A percentile compares a stretch with the other conserved stretches of the same genome.
Conservation (phyloP, 2,329 filamentous ascomycete species). For the Aspergillus transmontanensis region DNA sequence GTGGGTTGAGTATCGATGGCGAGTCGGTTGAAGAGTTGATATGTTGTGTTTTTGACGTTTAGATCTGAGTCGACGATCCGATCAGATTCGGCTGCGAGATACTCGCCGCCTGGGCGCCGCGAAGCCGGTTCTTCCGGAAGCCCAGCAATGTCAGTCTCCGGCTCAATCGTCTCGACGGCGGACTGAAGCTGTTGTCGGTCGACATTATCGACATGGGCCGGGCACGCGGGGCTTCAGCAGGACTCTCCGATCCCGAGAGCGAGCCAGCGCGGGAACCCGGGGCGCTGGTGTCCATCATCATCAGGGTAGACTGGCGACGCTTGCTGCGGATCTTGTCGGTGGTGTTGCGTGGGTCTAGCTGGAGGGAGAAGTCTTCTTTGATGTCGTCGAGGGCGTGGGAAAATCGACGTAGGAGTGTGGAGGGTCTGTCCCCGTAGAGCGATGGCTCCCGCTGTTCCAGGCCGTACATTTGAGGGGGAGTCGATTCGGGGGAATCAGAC, state of each 20-base stretch:
- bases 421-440: constrained; percentile 26
- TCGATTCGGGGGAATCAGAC: constrained; percentile 30
- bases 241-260: constrained; percentile 8
- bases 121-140: constrained; percentile 23
- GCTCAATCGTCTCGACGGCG: constrained; percentile 26
- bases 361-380: constrained; percentile 34
- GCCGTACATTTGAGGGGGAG: constrained; percentile 36
- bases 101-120: constrained; percentile 20
- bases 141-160: constrained; percentile 30
- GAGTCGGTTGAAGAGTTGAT: neutral
- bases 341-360: constrained; percentile 24
- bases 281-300: constrained; percentile 18
- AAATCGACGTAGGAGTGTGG: constrained; percentile 32
- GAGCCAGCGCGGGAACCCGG: constrained; percentile 10
- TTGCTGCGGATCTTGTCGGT: constrained; percentile 28
- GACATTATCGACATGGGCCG: constrained; percentile 32
- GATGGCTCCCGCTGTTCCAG: constrained; percentile 38
- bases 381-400: constrained; percentile 41
- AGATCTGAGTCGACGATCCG: constrained; percentile 33
- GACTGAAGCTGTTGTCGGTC: constrained; percentile 20
- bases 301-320: constrained; percentile 31
- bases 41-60: neutral
- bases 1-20: neutral
- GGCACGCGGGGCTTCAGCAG: constrained; percentile 20
- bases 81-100: constrained; percentile 39